These are phyloP conservation scores for Bipolaris sorokiniana DNA, from an alignment of 2,329 filamentous ascomycete genomes.

Conservation along the genomic window DNA sequence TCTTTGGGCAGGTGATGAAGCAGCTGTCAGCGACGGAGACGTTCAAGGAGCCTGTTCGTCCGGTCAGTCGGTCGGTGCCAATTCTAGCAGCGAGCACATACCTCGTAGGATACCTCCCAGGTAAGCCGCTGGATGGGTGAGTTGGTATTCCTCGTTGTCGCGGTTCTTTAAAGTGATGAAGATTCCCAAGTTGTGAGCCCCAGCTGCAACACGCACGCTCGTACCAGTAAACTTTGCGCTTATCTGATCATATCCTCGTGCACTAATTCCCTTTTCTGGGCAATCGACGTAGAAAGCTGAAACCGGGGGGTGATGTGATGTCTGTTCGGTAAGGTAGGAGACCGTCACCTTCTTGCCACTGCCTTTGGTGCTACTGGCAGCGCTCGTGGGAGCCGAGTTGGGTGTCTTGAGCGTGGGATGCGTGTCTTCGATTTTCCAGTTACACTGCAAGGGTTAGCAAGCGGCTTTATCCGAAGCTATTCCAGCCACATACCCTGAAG, in stretches of 20 bases:
- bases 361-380: conserved; percentile 45
- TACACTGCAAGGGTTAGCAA: conserved; percentile 66
- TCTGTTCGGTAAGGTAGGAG: conserved; percentile 96
- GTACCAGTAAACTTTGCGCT: conserved; percentile 98
- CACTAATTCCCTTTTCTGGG: conserved; percentile 85
- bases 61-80: conserved; percentile 13
- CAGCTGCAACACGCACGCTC: conserved; percentile 86
- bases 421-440: conserved; percentile 89
- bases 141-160: conserved; percentile 88
- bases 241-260: conserved; percentile 92
- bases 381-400: conserved; percentile 51
- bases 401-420: conserved; percentile 64
- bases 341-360: conserved; percentile 69
- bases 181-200: conserved; percentile 93
- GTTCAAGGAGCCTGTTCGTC: conserved; percentile 68
- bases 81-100: conserved; percentile 20
- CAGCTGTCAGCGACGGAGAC: conserved; percentile 90
- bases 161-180: conserved; percentile 85
- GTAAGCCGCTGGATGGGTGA: conserved; percentile 93
- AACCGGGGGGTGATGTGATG: conserved; percentile 95
- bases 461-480: neutral
- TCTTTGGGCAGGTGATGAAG: conserved; percentile 88
- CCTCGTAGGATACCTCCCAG: conserved; percentile 84
- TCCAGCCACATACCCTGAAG: conserved; percentile 72
- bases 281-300: conserved; percentile 95